Percentiles rank a stretch among this genome's conserved stretches.
phyloP scores from a whole-genome alignment of 2,329 filamentous ascomycete genomes.

The Arthrinium phaeospermum region DNA sequence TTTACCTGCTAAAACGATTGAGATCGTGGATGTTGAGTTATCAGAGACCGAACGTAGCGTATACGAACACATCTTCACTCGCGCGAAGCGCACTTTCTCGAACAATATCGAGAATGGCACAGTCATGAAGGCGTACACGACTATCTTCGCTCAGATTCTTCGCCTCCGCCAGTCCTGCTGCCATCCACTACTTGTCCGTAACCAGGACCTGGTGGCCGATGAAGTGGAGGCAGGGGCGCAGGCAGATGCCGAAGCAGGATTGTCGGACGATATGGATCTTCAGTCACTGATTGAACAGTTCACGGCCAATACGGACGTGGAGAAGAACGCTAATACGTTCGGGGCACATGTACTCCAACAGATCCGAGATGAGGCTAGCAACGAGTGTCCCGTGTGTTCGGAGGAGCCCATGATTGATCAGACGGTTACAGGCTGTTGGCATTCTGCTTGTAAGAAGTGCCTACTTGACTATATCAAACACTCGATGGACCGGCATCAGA shows the following conservation, averaged over 20 bases:
- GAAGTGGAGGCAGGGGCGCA: slow-evolving; percentile 82
- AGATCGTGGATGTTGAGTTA: slow-evolving; percentile 87
- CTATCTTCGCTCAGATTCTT: slow-evolving; percentile 95
- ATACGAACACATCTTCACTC: slow-evolving; percentile 86
- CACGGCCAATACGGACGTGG: slow-evolving; percentile 68
- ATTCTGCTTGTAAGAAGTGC: slow-evolving; percentile 94
- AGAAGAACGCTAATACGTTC: slow-evolving; percentile 71
- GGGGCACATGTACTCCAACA: slow-evolving; percentile 87
- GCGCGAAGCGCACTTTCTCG: slow-evolving; percentile 83
- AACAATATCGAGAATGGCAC: slow-evolving; percentile 91
- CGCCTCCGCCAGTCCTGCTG: slow-evolving; percentile 93
- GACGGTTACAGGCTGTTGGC: slow-evolving; percentile 95
- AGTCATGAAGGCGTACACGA: slow-evolving; percentile 92
- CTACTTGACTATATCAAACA: slow-evolving; percentile 90
- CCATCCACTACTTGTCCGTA: slow-evolving; percentile 87
- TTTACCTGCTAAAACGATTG: slow-evolving; percentile 78
- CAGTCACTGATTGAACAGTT: slow-evolving; percentile 85
- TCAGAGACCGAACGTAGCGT: slow-evolving; percentile 86
- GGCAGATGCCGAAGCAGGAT: slow-evolving; percentile 77
- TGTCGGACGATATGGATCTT: slow-evolving; percentile 96
- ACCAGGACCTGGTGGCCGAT: slow-evolving; percentile 82
- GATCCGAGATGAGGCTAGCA: slow-evolving; percentile 86
- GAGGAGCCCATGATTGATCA: slow-evolving; percentile 97
- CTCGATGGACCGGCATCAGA: slow-evolving; percentile 75
- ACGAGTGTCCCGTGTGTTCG: slow-evolving; percentile 92